Conservation (phyloP, 2,329 filamentous ascomycete genomes). For the Sarocladiaceae sp. region DNA sequence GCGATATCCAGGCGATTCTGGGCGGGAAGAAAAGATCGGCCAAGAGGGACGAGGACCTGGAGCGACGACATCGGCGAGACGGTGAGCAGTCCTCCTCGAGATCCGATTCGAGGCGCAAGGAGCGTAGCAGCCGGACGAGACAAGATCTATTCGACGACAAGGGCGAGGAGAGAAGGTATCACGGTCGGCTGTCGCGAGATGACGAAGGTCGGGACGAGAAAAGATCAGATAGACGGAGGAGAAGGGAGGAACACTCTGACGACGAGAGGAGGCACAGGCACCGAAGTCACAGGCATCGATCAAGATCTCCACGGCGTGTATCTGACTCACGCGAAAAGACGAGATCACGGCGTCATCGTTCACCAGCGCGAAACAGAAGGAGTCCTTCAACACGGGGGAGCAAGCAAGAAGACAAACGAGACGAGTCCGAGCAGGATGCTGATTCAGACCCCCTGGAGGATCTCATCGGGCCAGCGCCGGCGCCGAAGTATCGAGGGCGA, state of each 20-base stretch:
- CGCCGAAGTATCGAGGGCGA: constrained; percentile 54
- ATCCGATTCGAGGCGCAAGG: not conserved
- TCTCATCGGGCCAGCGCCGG: constrained; percentile 68
- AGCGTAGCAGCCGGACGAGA: not conserved
- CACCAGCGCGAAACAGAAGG: constrained; percentile 13
- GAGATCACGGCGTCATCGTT: constrained; percentile 16
- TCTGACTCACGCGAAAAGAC: not conserved
- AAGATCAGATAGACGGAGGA: constrained; percentile 15
- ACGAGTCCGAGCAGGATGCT: constrained; percentile 8
- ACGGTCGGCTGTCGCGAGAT: constrained; percentile 19
- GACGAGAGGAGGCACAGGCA: constrained; percentile 1
- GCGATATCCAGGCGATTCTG: constrained; percentile 54
- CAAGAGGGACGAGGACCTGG: constrained; percentile 19
- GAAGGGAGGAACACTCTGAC: not conserved
- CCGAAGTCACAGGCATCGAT: constrained; percentile 9
- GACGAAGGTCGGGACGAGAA: constrained; percentile 12
- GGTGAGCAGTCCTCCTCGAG: not conserved
- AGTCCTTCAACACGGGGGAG: not conserved
- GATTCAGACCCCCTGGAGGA: constrained; percentile 68
- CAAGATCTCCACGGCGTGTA: constrained; percentile 20
- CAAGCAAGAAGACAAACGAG: not conserved
- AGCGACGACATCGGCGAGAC: constrained; percentile 16
- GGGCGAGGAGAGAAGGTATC: constrained; percentile 15
- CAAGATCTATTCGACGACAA: constrained; percentile 18
- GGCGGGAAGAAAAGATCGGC: constrained; percentile 29